Evolutionary conservation across 768 basidiomycete species (phyloP).

Genomic region (Heimioporus sp.): DNA sequence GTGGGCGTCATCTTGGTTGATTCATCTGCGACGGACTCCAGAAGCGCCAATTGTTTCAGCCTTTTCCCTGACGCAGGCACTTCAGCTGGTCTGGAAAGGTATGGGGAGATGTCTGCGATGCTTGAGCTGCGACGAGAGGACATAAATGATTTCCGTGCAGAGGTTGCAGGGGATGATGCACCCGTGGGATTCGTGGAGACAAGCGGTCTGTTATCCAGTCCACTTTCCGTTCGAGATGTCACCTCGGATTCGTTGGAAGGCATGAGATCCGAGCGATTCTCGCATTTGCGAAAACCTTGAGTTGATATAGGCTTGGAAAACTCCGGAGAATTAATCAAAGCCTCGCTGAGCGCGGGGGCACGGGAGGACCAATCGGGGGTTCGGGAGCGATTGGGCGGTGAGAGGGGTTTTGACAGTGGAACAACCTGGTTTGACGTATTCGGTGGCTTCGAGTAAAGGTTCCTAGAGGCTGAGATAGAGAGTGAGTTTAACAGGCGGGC

Average conservation of each 20-base stretch:
- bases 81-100: slow-evolving; percentile 54
- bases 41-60: slow-evolving; percentile 65
- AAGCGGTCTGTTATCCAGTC: slow-evolving; percentile 10
- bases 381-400: slow-evolving; percentile 12
- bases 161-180: slow-evolving; percentile 11
- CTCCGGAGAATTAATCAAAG: slow-evolving; percentile 2
- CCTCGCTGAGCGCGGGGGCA: slow-evolving; percentile 22
- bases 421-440: slow-evolving; percentile 2
- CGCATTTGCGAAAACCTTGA: slow-evolving; percentile 3
- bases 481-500: slow-evolving; percentile 64
- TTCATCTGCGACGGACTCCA: slow-evolving; percentile 72
- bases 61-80: slow-evolving; percentile 59
- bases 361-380: slow-evolving; percentile 35
- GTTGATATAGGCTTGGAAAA: slow-evolving; percentile 3
- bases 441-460: slow-evolving; percentile 10
- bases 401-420: slow-evolving; percentile 8
- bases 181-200: background rate
- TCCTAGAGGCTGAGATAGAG: slow-evolving; percentile 51
- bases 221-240: background rate
- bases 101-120: slow-evolving; percentile 68
- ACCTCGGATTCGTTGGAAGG: slow-evolving; percentile 1
- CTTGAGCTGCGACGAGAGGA: slow-evolving; percentile 41
- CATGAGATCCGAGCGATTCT: slow-evolving; percentile 1
- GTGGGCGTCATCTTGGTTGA: slow-evolving; percentile 60
- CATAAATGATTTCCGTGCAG: slow-evolving; percentile 19